phyloP scores from a whole-genome alignment of 1,284 basidiomycete species.

The Cryptococcus hybrid region DNA sequence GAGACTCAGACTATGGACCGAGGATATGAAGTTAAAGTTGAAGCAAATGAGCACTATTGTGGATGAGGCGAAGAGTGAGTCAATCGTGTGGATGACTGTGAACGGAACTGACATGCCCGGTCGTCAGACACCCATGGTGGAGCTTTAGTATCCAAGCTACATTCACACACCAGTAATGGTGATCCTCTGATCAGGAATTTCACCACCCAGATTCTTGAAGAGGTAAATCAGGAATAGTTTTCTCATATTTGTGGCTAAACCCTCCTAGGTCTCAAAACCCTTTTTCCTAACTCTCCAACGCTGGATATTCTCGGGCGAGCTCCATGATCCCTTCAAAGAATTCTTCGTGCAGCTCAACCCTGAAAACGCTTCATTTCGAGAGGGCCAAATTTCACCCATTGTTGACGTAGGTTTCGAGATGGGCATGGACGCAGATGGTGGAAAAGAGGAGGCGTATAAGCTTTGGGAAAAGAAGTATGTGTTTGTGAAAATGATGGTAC shows the following conservation, averaged over 20 bases:
- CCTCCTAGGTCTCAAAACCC: slow-evolving; percentile 79
- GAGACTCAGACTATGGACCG: slow-evolving; percentile 90
- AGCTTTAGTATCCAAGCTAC: slow-evolving; percentile 90
- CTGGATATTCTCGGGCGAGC: slow-evolving; percentile 96
- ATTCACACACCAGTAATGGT: slow-evolving; percentile 93
- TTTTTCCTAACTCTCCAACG: slow-evolving; percentile 91
- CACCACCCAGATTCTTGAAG: slow-evolving; percentile 87
- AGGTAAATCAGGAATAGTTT: slow-evolving; percentile 54
- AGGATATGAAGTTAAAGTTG: slow-evolving; percentile 89
- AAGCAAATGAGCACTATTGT: slow-evolving; percentile 96
- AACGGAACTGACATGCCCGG: not conserved
- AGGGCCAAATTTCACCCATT: slow-evolving; percentile 53
- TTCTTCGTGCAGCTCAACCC: slow-evolving; percentile 93
- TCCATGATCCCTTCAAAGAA: slow-evolving; percentile 92
- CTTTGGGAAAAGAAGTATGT: slow-evolving; percentile 94
- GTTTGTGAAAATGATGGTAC: slow-evolving; percentile 90
- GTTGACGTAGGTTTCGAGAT: slow-evolving; percentile 41
- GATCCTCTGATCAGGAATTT: slow-evolving; percentile 93
- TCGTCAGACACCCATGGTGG: slow-evolving; percentile 60
- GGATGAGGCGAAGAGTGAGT: slow-evolving; percentile 77
- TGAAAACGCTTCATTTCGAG: slow-evolving; percentile 60
- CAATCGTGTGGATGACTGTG: not conserved
- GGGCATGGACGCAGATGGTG: slow-evolving; percentile 32
- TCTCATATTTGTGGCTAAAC: too few relatives aligned
- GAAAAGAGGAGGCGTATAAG: slow-evolving; percentile 43